A percentile compares a stretch with the other conserved stretches of the same genome.
Conservation (phyloP, 2,329 filamentous ascomycete species). For the Hymenoscyphus albidus region DNA sequence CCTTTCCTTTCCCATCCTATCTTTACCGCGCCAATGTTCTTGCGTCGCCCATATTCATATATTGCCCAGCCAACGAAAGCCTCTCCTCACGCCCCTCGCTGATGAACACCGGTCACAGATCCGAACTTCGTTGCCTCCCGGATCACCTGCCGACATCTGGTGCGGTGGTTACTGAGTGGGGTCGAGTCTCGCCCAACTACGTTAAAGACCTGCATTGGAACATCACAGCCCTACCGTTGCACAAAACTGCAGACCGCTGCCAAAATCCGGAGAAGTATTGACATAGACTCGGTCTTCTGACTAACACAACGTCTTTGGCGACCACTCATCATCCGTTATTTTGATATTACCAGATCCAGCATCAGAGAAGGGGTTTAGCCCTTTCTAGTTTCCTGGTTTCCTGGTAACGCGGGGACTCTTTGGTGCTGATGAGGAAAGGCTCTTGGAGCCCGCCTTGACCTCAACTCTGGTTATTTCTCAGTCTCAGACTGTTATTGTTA, state of each 20-base stretch:
- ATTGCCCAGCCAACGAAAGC: conserved; percentile 24
- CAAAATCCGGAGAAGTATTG: conserved; percentile 21
- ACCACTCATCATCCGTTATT: neutral
- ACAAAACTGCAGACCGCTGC: conserved; percentile 26
- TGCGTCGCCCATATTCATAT: conserved; percentile 17
- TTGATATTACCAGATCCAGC: conserved; percentile 7
- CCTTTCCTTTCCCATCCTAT: conserved; percentile 22
- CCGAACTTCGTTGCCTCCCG: conserved; percentile 24
- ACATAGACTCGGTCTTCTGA: conserved; percentile 19
- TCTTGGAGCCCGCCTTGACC: conserved; percentile 18
- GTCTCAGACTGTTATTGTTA: conserved; percentile 17
- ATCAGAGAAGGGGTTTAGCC: conserved; percentile 9
- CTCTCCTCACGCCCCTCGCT: conserved; percentile 25
- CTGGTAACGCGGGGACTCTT: conserved; percentile 10
- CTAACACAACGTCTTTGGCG: conserved; percentile 13
- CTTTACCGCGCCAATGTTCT: conserved; percentile 29
- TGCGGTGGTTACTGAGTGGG: conserved; percentile 25
- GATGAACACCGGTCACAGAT: conserved; percentile 31
- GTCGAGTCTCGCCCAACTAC: conserved; percentile 22
- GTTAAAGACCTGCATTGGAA: conserved; percentile 31
- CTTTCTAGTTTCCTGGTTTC: conserved; percentile 11
- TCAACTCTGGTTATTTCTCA: conserved; percentile 16
- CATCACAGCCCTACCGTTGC: conserved; percentile 30
- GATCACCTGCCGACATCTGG: conserved; percentile 33
- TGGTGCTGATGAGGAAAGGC: conserved; percentile 27